These are phyloP conservation scores for Globisporangium okanoganense DNA, from an alignment of 352 stramenopile species.

Conservation along the genomic window DNA sequence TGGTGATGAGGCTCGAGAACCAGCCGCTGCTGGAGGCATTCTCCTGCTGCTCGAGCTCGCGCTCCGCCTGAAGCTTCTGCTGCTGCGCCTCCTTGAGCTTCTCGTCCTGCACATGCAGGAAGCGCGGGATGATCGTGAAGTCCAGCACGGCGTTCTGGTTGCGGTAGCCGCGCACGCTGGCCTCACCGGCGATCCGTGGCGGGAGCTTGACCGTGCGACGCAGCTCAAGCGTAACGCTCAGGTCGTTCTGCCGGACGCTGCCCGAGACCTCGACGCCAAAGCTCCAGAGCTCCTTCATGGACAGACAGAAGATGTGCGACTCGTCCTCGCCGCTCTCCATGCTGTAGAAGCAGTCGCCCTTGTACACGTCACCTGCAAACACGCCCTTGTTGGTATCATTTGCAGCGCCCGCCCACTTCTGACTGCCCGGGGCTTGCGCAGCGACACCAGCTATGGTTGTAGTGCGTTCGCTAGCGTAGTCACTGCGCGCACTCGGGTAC, in stretches of 20 bases:
- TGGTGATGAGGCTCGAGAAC: slow-evolving; percentile 56
- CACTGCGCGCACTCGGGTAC: slow-evolving; percentile 24
- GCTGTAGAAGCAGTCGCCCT: slow-evolving; percentile 33
- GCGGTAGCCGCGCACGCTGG: background rate
- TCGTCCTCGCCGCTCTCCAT: slow-evolving; percentile 58
- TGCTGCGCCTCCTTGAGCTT: slow-evolving; percentile 30
- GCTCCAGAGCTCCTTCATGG: slow-evolving; percentile 52
- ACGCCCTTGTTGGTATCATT: slow-evolving; percentile 11
- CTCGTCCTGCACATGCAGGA: slow-evolving; percentile 48
- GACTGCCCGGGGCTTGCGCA: slow-evolving; percentile 15
- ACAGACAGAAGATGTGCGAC: slow-evolving; percentile 55
- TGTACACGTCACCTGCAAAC: slow-evolving; percentile 8
- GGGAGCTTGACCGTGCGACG: slow-evolving; percentile 51
- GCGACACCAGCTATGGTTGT: background rate
- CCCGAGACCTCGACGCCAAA: slow-evolving; percentile 37
- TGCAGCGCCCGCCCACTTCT: background rate
- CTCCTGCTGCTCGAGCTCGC: slow-evolving; percentile 42
- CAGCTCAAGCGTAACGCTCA: slow-evolving; percentile 32
- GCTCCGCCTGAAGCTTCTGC: slow-evolving; percentile 26
- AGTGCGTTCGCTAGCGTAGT: background rate
- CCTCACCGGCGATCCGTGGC: slow-evolving; percentile 22
- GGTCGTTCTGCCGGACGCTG: slow-evolving; percentile 38
- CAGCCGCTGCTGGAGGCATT: slow-evolving; percentile 30
- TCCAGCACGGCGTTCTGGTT: slow-evolving; percentile 24
- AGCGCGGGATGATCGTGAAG: slow-evolving; percentile 54